Evolutionary conservation across 2,329 filamentous ascomycete genomes (phyloP), one percentile per base, ranked within the genome.

Genomic region (Ceratocystiopsis brevicomis): DNA sequence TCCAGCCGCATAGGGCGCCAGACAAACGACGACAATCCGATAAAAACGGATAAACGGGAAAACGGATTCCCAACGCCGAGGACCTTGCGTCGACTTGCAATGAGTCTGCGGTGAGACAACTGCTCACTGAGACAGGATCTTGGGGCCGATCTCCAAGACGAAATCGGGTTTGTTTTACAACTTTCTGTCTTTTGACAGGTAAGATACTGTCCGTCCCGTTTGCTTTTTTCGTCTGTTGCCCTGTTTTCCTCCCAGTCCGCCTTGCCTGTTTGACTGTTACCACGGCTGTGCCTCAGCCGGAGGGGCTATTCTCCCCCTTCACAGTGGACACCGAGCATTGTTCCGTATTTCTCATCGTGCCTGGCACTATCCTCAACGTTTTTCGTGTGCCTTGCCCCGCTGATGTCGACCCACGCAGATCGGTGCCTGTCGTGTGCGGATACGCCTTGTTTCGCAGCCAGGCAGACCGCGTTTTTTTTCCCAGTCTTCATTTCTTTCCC

Each of bases 261-360:
- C 43, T 45, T 32, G 18, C 43, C 43, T 45, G 38, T 30, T 25
- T 33, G 40, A 41, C 21, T 13, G 10, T 21, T 9, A 13, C 17
- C 37, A 12, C 17, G 8, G 15, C 16, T 18, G 5, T 18, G 14
- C 36, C 4, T 17, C 36, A 41, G 39, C 38, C 21, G 19, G 25
- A 30, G 25, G 8, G 6, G 10, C 34, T 18, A 21, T 21, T 21
- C 33, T 42, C 32, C 25, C 25, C 34, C 35, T 37, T 21, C 10
- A 36, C 43, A 4, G n/a, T 6, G 19, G 19, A 21, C 19, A 21
- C 19, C 19, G 19, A 21, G 19, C 19, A 6, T 21, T 21, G 19
- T 45, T 44, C 40, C 42, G 47, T 43, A 42, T 21, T 44, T 35
- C 41, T 42, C 39, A 44, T 39, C 41, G 21, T 40, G 39, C 40